phyloP scores from a whole-genome alignment of 1,284 basidiomycete species.

The Trichosporon coremiiforme region DNA sequence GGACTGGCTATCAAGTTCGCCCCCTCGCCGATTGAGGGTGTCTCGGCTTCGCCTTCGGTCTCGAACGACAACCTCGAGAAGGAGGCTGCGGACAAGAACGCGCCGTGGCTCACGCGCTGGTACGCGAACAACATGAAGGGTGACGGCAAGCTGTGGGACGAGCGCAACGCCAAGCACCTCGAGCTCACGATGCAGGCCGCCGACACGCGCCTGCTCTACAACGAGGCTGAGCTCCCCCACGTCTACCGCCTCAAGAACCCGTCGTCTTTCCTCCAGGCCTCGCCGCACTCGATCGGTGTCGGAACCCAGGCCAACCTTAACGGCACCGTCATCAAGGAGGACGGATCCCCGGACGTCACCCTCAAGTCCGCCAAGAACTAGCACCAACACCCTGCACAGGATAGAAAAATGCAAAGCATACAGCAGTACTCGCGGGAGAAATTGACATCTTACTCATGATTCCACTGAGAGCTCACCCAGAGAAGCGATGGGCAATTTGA shows the following conservation, averaged over 20 bases:
- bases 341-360: conserved; percentile 24
- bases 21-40: conserved; percentile 42
- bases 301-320: conserved; percentile 56
- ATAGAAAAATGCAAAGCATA: conserved; percentile 18
- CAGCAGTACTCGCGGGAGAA: background rate
- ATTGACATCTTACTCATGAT: too few species aligned
- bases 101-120: conserved; percentile 52
- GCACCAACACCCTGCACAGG: conserved; percentile 12
- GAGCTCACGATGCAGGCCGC: conserved; percentile 52
- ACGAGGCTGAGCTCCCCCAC: conserved; percentile 57
- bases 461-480: too few species aligned
- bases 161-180: conserved; percentile 56
- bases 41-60: conserved; percentile 41
- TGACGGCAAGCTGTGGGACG: conserved; percentile 43
- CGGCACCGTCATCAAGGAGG: conserved; percentile 54
- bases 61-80: conserved; percentile 40
- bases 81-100: conserved; percentile 26
- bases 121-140: conserved; percentile 47
- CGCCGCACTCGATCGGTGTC: conserved; percentile 53
- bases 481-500: too few species aligned
- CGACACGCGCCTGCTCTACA: conserved; percentile 56
- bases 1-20: conserved; percentile 48
- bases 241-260: conserved; percentile 48
- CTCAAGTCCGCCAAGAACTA: background rate
- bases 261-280: conserved; percentile 56